Percentiles rank a stretch among this genome's conserved stretches.
phyloP scores from a whole-genome alignment of 2,329 filamentous ascomycete species.

The Onygenales sp. region DNA sequence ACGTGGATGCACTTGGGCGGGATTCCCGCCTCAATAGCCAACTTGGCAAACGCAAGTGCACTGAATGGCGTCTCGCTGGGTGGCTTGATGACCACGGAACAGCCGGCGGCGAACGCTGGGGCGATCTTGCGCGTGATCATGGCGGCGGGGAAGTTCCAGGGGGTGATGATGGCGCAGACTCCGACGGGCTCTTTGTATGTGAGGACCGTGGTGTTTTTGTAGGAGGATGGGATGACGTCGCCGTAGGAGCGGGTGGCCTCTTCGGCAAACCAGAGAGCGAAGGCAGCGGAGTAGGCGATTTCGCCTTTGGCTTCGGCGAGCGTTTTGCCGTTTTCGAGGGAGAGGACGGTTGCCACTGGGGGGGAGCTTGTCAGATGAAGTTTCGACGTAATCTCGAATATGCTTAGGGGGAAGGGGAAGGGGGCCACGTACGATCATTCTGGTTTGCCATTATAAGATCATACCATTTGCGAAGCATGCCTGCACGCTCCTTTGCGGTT shows the following conservation, averaged over 20 bases:
- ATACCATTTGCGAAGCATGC: conserved; percentile 46
- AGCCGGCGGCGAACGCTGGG: conserved; percentile 17
- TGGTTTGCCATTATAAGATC: conserved; percentile 45
- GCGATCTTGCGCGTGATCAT: conserved; percentile 13
- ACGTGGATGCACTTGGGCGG: conserved; percentile 58
- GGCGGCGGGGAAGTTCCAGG: conserved; percentile 78
- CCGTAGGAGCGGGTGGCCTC: conserved; percentile 43
- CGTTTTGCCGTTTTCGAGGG: conserved; percentile 54
- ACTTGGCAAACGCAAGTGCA: conserved; percentile 47
- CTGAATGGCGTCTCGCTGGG: conserved; percentile 81
- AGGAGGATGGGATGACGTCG: conserved; percentile 48
- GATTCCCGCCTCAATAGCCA: conserved; percentile 8
- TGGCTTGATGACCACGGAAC: conserved; percentile 31
- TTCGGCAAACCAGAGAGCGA: conserved; percentile 44
- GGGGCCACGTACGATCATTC: conserved; percentile 32
- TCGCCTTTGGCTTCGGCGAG: conserved; percentile 41
- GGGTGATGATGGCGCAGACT: conserved; percentile 73
- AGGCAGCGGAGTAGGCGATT: conserved; percentile 39
- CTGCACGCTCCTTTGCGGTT: conserved; percentile 40
- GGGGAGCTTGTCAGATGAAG: background rate
- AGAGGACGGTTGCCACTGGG: conserved; percentile 38
- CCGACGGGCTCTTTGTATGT: conserved; percentile 76
- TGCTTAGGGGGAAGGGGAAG: background rate
- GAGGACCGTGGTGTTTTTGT: conserved; percentile 62
- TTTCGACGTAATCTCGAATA: background rate